Evolutionary conservation across 2,329 filamentous ascomycete species (phyloP).

Genomic region (Aspergillus sp.): DNA sequence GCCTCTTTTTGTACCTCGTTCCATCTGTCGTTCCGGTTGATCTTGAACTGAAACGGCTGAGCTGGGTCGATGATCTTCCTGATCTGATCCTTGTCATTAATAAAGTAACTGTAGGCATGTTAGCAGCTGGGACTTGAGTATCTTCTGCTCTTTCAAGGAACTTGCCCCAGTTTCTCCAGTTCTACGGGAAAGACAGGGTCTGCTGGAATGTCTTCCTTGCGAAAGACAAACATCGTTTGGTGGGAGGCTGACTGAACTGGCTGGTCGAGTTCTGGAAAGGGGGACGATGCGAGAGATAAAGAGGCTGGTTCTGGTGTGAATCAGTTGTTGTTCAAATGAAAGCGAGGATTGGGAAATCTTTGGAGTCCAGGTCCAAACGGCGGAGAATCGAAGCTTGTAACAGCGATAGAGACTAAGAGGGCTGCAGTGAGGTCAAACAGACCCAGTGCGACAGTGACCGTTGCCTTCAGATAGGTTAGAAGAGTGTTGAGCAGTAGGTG

Average conservation of each 20-base stretch:
- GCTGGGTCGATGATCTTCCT: conserved; percentile 66
- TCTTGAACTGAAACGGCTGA: conserved; percentile 70
- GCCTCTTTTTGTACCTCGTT: conserved; percentile 73
- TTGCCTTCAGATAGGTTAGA: neutral
- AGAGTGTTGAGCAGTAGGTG: neutral
- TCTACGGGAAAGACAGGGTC: conserved; percentile 66
- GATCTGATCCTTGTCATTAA: conserved; percentile 73
- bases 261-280: neutral
- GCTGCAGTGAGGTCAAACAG: too few species aligned
- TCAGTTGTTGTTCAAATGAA: too few species aligned
- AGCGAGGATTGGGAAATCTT: too few species aligned
- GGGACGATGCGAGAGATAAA: neutral
- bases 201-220: conserved; percentile 64
- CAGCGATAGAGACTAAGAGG: too few species aligned
- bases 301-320: neutral
- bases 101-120: conserved; percentile 62
- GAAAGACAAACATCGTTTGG: conserved; percentile 69
- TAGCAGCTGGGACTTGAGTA: neutral
- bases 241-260: neutral
- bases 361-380: too few species aligned
- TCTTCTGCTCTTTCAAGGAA: neutral
- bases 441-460: too few species aligned
- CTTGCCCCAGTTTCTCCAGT: conserved; percentile 70
- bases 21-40: conserved; percentile 70
- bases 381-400: too few species aligned